A percentile compares a stretch with the other conserved stretches of the same genome.
Conservation (phyloP, 768 basidiomycete species). For the Hericium rajendrae region DNA sequence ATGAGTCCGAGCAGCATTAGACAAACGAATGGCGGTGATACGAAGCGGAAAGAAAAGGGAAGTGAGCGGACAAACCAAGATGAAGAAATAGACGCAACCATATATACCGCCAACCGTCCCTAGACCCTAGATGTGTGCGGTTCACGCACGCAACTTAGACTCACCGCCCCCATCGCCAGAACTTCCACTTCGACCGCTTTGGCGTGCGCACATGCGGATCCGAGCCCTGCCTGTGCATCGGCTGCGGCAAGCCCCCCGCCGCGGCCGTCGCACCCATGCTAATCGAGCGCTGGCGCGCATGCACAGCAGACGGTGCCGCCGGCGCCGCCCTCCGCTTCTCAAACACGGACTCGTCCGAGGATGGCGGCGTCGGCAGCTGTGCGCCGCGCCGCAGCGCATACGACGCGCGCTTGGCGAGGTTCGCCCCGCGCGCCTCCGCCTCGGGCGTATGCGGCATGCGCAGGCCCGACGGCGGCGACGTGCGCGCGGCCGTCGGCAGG, state of each 20-base stretch:
- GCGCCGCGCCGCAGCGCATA: background rate
- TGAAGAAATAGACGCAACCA: too few relatives aligned
- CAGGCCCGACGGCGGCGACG: background rate
- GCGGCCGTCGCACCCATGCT: background rate
- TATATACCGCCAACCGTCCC: too few relatives aligned
- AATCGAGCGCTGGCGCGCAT: background rate
- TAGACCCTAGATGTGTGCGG: too few relatives aligned
- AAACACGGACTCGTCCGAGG: slow-evolving; percentile 20
- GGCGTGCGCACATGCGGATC: background rate
- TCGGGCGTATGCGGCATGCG: background rate
- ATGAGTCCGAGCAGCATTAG: too few relatives aligned
- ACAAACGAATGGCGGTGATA: too few relatives aligned
- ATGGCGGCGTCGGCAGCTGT: slow-evolving; percentile 21
- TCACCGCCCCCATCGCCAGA: background rate
- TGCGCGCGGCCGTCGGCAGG: background rate
- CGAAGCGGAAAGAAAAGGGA: too few relatives aligned
- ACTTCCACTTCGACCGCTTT: background rate
- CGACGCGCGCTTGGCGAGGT: background rate
- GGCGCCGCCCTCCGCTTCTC: background rate
- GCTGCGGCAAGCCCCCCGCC: background rate
- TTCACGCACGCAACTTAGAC: background rate
- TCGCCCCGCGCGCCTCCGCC: background rate
- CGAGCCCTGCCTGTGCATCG: background rate
- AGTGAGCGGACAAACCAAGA: too few relatives aligned
- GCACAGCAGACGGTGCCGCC: background rate